A percentile compares a stretch with the other conserved stretches of the same genome.
Evolutionary conservation across 208 protist genomes (phyloP).

Genomic region (Strigomonas culicis): DNA sequence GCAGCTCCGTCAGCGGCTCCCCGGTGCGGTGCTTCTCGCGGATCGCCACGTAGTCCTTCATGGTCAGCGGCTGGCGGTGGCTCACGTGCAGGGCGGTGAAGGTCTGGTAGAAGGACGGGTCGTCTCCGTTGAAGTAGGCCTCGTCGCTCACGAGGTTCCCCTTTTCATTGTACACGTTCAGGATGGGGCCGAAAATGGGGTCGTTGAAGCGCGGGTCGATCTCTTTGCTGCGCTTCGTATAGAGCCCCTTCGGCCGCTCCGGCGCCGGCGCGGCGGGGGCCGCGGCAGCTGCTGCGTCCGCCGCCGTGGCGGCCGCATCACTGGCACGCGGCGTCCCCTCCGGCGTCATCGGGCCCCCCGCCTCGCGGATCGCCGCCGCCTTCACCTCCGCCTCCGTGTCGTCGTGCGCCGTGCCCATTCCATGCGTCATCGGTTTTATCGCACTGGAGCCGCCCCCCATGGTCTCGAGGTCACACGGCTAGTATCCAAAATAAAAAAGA

Average conservation of each 20-base stretch:
- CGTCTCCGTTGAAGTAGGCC: neutral
- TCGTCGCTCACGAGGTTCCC: neutral
- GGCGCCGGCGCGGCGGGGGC: neutral
- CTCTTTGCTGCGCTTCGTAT: neutral
- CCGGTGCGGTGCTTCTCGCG: neutral
- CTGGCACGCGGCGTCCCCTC: too few relatives aligned
- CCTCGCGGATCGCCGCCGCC: too few relatives aligned
- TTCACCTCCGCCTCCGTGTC: too few relatives aligned
- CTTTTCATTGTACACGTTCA: neutral
- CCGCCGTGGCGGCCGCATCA: too few relatives aligned
- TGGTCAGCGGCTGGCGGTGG: neutral
- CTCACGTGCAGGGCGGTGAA: neutral
- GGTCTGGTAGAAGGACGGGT: constrained; percentile 3
- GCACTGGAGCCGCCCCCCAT: neutral
- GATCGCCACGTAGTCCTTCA: neutral
- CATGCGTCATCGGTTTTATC: too few relatives aligned
- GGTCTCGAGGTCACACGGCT: neutral
- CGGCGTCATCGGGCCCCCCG: too few relatives aligned
- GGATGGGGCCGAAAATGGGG: neutral
- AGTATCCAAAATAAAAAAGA: constrained; percentile 9
- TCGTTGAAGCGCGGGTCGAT: neutral
- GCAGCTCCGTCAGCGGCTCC: neutral
- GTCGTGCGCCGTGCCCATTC: too few relatives aligned
- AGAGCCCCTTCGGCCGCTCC: neutral
- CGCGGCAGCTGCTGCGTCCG: too few relatives aligned